These are phyloP conservation scores for Aegilops longissima DNA, from an alignment of 176 grass and related monocot genomes.

Conservation along the genomic window DNA sequence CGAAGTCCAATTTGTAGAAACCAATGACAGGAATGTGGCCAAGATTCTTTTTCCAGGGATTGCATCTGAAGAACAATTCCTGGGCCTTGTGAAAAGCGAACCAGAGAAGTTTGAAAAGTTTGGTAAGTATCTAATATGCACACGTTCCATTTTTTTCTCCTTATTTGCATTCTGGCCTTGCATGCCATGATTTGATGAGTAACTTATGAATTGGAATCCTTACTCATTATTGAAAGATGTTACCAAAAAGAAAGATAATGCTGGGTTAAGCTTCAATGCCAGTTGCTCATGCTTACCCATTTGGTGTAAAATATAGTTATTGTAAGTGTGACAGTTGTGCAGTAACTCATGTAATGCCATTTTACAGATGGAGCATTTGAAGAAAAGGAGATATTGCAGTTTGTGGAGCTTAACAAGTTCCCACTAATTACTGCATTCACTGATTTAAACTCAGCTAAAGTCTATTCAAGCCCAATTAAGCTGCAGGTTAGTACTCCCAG, in stretches of 20 bases:
- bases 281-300: not conserved
- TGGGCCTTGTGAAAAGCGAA: constrained; percentile 85
- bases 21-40: constrained; percentile 62
- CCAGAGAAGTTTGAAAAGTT: constrained; percentile 85
- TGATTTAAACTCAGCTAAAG: constrained; percentile 78
- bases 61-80: constrained; percentile 58
- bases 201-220: not conserved
- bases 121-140: constrained; percentile 40
- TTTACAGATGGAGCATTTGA: constrained; percentile 79
- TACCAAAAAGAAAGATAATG: not conserved
- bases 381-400: constrained; percentile 68
- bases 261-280: not conserved
- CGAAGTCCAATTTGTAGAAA: constrained; percentile 92
- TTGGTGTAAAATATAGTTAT: not conserved
- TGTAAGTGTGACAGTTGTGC: not conserved
- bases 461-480: constrained; percentile 89
- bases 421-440: constrained; percentile 81
- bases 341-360: constrained; percentile 22
- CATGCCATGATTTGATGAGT: not conserved
- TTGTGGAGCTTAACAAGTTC: constrained; percentile 86
- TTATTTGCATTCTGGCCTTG: not conserved
- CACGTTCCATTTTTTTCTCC: not conserved
- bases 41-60: constrained; percentile 73
- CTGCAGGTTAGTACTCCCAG: constrained; percentile 60
- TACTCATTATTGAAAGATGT: not conserved